Base-by-base conservation (phyloP, 306 rosid genomes). In the Cajanus cajan region DNA sequence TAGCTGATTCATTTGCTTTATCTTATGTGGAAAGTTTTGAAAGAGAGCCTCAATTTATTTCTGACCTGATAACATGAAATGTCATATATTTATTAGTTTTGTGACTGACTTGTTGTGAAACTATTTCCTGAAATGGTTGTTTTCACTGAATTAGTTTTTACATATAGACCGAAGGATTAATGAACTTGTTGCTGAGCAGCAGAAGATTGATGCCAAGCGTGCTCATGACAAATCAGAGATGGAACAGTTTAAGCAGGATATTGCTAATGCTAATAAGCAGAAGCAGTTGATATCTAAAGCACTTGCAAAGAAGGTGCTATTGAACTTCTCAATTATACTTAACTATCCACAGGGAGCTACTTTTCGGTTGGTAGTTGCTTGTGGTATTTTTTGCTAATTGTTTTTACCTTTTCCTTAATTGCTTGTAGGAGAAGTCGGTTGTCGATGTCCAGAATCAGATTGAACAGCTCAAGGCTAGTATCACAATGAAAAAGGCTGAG, bases 141-240 rank as follows among this genome's bases (percentile, higher is more conserved):
- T 88, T 92, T 82, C 78, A 7, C 95, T 95, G 84, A 90, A 86
- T 79, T 77, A 79, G 78, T 87, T 94, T 80, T 79, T 79, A 95
- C 98, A 91, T 93, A 95, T 90, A 84, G 98, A 95, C 84, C 86
- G 85, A 73, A 85, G 82, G 78, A 95, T 95, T 83, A 90, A 90
- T 36, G 90, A 88, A 75, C 89, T 91, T 76, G 93, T 95, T 74
- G 80, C 97, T 58, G 98, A 92, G 87, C 96, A 95, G 93, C 98
- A 92, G 97, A 95, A 92, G 81, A 78, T 82, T 79, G 98, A 95
- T 55, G 98, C 98, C 18, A 83, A 91, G 83, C 82, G 83, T 76
- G 80, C 86, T 43, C 98, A 92, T 59, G 90, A 80, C 76, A 90
- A 79, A 88, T 92, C 98, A 44, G 93, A 91, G 87, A 21, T 91